A percentile compares a stretch with the other conserved stretches of the same genome.
phyloP scores from a whole-genome alignment of 192 early-diverging fungal genomes.

The Rhizophagus clarus region DNA sequence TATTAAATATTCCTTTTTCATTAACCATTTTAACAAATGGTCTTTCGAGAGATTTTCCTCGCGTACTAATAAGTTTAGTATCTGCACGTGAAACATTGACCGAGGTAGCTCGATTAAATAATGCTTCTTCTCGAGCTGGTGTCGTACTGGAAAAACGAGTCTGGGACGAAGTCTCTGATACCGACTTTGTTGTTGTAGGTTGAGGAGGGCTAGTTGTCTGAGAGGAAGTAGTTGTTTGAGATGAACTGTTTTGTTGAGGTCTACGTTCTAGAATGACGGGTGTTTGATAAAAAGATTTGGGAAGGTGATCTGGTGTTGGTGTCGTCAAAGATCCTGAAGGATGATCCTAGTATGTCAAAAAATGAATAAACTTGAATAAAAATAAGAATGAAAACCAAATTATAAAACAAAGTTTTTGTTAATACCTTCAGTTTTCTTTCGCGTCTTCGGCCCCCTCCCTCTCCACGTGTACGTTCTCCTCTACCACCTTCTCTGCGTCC shows the following conservation, averaged over 20 bases:
- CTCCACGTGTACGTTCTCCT: slow-evolving; percentile 12
- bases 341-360: slow-evolving; percentile 1
- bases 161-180: background rate
- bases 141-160: background rate
- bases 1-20: slow-evolving; percentile 27
- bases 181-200: background rate
- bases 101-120: background rate
- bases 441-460: slow-evolving; percentile 29
- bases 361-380: background rate
- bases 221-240: background rate
- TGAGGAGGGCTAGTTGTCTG: background rate
- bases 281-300: slow-evolving; percentile 30
- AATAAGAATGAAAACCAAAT: background rate
- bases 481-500: slow-evolving; percentile 16
- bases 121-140: background rate
- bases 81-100: slow-evolving; percentile 7
- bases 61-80: background rate
- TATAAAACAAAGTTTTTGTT: background rate
- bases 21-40: slow-evolving; percentile 30
- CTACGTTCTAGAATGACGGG: slow-evolving; percentile 30
- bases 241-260: background rate
- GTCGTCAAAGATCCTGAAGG: slow-evolving; percentile 16
- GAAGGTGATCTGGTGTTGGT: slow-evolving; percentile 24
- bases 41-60: slow-evolving; percentile 17
- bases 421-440: slow-evolving; percentile 23